These are phyloP conservation scores for Hemileccinum rubropunctum DNA, from an alignment of 768 basidiomycete genomes.

Conservation along the genomic window DNA sequence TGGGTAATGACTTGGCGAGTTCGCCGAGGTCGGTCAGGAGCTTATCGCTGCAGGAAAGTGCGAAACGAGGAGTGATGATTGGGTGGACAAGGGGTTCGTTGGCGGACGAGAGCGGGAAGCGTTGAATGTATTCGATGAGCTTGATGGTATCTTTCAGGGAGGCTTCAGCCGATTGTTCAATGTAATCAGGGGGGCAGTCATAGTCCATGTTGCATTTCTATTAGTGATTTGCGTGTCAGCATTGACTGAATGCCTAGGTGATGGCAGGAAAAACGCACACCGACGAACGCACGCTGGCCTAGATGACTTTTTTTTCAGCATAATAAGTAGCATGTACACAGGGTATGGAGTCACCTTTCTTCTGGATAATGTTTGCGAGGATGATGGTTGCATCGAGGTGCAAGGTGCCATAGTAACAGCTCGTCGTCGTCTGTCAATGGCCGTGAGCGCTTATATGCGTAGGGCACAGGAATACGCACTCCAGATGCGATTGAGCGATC, in stretches of 20 bases:
- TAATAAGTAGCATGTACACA: no score
- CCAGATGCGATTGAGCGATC: constrained; percentile 68
- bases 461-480: constrained; percentile 44
- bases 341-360: constrained; percentile 39
- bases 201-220: constrained; percentile 42
- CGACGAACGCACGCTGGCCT: constrained; percentile 85
- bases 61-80: constrained; percentile 94
- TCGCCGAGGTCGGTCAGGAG: constrained; percentile 61
- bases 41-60: constrained; percentile 73
- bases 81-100: constrained; percentile 74
- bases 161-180: constrained; percentile 55
- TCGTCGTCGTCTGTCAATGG: constrained; percentile 71
- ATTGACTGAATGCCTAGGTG: no score
- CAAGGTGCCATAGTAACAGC: constrained; percentile 85
- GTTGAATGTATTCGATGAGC: constrained; percentile 70
- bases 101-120: constrained; percentile 37
- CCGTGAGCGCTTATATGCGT: background rate
- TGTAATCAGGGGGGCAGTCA: constrained; percentile 72
- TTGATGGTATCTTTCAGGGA: constrained; percentile 63
- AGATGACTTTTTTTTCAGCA: background rate
- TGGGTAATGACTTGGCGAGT: constrained; percentile 56
- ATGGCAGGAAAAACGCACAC: constrained; percentile 41
- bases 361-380: constrained; percentile 72
- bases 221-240: no score
- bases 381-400: constrained; percentile 79